A percentile compares a stretch with the other conserved stretches of the same genome.
Conservation (phyloP, 23 red algal genomes). For the Agarophyton chilense region DNA sequence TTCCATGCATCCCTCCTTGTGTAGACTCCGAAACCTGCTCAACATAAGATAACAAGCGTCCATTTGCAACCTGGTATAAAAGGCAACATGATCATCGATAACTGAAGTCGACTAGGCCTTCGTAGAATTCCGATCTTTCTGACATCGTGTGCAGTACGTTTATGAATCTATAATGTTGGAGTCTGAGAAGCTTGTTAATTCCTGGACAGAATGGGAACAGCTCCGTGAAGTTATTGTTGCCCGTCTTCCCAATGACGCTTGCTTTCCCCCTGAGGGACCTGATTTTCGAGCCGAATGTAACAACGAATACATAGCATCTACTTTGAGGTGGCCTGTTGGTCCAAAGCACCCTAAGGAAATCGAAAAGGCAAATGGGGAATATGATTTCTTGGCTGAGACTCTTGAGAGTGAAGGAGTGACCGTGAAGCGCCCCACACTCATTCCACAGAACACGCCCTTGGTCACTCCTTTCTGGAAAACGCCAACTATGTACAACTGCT, state of each 20-base stretch:
- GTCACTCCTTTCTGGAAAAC: constrained; percentile 31
- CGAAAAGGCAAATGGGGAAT: constrained; percentile 16
- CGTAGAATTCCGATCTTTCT: too few relatives aligned
- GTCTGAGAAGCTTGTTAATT: constrained; percentile 12
- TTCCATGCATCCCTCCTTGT: neutral
- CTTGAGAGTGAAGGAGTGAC: constrained; percentile 44
- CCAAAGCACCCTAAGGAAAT: constrained; percentile 26
- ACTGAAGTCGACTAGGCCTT: too few relatives aligned
- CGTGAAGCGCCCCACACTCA: constrained; percentile 13
- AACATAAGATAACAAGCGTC: too few relatives aligned
- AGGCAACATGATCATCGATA: too few relatives aligned
- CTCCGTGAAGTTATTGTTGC: constrained; percentile 38
- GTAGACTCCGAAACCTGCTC: too few relatives aligned
- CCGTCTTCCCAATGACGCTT: constrained; percentile 38
- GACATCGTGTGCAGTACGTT: too few relatives aligned
- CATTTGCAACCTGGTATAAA: too few relatives aligned
- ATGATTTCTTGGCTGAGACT: constrained; percentile 8
- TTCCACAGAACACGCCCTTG: constrained; percentile 10
- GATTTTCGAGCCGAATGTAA: constrained; percentile 37
- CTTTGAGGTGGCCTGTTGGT: constrained; percentile 34
- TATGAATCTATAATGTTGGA: constrained; percentile 33
- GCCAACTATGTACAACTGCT: constrained; percentile 28
- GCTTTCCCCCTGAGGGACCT: constrained; percentile 42
- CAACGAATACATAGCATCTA: constrained; percentile 32
- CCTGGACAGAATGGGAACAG: constrained; percentile 39